These are phyloP conservation scores for Terfezia claveryi DNA, from an alignment of 495 filamentous ascomycete genomes.

Conservation along the genomic window DNA sequence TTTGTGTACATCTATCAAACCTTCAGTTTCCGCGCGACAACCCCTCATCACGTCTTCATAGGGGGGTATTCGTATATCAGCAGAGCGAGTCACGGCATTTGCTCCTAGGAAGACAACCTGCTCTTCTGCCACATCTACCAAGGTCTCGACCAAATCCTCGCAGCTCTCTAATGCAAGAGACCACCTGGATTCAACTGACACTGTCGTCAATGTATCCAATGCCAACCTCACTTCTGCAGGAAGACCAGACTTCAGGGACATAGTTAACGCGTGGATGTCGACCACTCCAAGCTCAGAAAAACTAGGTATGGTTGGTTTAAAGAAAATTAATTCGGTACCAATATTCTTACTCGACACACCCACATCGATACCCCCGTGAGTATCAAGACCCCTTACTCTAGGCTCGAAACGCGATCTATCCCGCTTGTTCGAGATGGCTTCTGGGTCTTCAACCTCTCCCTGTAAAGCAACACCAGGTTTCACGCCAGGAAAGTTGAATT, in stretches of 20 bases:
- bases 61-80: slow-evolving; percentile 51
- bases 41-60: slow-evolving; percentile 77
- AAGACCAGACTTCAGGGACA: slow-evolving; percentile 81
- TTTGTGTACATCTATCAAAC: slow-evolving; percentile 42
- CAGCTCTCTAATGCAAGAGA: slow-evolving; percentile 49
- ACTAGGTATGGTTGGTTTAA: slow-evolving; percentile 49
- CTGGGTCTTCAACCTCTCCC: slow-evolving; percentile 6
- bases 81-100: slow-evolving; percentile 60
- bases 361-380: slow-evolving; percentile 43
- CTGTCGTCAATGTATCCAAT: slow-evolving; percentile 54
- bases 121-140: slow-evolving; percentile 79
- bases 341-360: slow-evolving; percentile 33
- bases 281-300: slow-evolving; percentile 65
- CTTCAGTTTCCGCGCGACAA: slow-evolving; percentile 45
- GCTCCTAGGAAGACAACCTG: slow-evolving; percentile 61
- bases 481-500: slow-evolving; percentile 11
- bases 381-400: slow-evolving; percentile 34
- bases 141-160: slow-evolving; percentile 67
- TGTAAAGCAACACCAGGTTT: slow-evolving; percentile 13
- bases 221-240: slow-evolving; percentile 70
- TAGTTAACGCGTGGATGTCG: slow-evolving; percentile 76
- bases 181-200: slow-evolving; percentile 40
- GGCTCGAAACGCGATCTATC: slow-evolving; percentile 30
- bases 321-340: slow-evolving; percentile 36
- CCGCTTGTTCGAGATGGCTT: neutral